These are phyloP conservation scores for Monosporascus sp. DNA, from an alignment of 2,329 filamentous ascomycete genomes.

Conservation along the genomic window DNA sequence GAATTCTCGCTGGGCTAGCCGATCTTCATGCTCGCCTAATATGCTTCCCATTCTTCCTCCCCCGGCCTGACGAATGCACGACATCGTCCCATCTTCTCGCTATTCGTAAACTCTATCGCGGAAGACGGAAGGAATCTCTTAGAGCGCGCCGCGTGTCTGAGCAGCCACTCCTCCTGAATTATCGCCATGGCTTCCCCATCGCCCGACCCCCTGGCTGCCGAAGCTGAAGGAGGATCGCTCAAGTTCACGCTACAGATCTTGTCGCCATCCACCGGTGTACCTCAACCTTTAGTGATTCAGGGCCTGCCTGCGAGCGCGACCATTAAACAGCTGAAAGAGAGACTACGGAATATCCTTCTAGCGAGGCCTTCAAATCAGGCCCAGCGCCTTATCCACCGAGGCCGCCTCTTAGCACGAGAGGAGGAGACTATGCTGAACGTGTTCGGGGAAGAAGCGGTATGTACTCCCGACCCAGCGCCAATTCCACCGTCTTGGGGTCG, in stretches of 20 bases:
- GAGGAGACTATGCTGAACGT: constrained; percentile 51
- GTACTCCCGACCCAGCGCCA: constrained; percentile 12
- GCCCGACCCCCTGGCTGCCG: constrained; percentile 20
- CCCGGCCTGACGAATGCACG: background rate
- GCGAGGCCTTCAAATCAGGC: constrained; percentile 48
- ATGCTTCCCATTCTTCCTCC: background rate
- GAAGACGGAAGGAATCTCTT: background rate
- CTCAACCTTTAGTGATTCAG: constrained; percentile 45
- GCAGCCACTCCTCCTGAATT: background rate
- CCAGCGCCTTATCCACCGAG: constrained; percentile 57
- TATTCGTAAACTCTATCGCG: background rate
- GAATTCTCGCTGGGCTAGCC: background rate
- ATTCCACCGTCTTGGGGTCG: background rate
- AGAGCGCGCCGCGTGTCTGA: background rate
- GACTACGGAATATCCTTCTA: constrained; percentile 47
- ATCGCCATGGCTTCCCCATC: constrained; percentile 36
- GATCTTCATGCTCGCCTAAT: background rate
- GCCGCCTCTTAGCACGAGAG: constrained; percentile 50
- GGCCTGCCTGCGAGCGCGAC: constrained; percentile 46
- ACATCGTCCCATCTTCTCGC: background rate
- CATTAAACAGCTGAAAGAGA: constrained; percentile 53
- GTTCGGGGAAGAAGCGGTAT: constrained; percentile 51
- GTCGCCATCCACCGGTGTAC: constrained; percentile 53
- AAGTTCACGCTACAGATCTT: constrained; percentile 53
- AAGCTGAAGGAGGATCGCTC: constrained; percentile 21